Evolutionary conservation across 2,329 filamentous ascomycete genomes (phyloP).

Genomic region (Ophiostoma sp.): DNA sequence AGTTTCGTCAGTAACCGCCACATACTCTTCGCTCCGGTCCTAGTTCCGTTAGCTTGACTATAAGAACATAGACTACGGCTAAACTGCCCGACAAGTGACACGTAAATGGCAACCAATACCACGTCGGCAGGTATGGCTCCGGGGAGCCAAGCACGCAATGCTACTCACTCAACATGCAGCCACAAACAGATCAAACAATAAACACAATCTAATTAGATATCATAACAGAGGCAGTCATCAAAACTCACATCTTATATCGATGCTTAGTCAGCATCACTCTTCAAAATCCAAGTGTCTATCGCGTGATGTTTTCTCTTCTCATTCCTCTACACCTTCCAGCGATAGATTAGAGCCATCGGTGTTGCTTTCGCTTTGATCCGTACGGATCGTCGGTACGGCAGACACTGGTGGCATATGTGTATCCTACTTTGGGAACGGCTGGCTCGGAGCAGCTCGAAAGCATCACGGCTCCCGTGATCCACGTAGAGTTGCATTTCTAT

Average conservation of each 20-base stretch:
- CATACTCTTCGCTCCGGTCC: not conserved
- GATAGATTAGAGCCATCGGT: no score
- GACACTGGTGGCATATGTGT: not conserved
- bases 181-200: no score
- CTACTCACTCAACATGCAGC: no score
- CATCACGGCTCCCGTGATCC: not conserved
- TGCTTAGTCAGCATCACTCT: no score
- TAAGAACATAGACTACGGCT: not conserved
- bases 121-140: constrained; percentile 1
- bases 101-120: not conserved
- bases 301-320: no score
- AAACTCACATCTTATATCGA: no score
- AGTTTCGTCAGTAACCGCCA: not conserved
- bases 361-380: no score
- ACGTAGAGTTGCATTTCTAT: not conserved
- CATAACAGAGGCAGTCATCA: no score
- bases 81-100: not conserved
- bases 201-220: no score
- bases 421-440: no score
- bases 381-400: not conserved
- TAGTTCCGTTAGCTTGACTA: not conserved
- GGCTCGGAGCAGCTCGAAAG: not conserved
- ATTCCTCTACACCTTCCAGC: not conserved
- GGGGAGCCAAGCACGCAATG: not conserved
- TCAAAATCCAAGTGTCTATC: no score